Percentiles rank a stretch among this genome's conserved stretches.
phyloP scores from a whole-genome alignment of 1,284 basidiomycete species.

The Cerioporus squamosus region DNA sequence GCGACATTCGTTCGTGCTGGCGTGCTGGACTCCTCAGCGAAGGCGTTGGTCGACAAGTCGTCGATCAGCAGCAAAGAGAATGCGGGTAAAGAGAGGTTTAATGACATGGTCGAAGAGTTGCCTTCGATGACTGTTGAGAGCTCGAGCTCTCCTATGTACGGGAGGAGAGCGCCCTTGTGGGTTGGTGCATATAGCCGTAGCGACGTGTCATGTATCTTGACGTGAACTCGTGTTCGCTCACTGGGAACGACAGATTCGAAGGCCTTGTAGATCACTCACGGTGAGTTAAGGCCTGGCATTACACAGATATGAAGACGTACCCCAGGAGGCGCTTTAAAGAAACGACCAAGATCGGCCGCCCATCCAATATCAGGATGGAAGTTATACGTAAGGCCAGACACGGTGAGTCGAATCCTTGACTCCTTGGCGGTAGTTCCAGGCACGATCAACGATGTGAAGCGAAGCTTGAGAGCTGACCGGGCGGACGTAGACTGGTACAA shows the following conservation, averaged over 20 bases:
- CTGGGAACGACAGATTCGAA: conserved; percentile 95
- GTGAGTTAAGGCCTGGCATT: neutral
- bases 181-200: conserved; percentile 63
- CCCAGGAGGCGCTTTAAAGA: conserved; percentile 87
- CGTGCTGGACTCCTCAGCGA: conserved; percentile 23
- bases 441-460: conserved; percentile 69
- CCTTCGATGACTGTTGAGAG: conserved; percentile 77
- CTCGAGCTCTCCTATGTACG: conserved; percentile 68
- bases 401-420: conserved; percentile 68
- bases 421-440: conserved; percentile 79
- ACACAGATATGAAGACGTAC: conserved; percentile 49
- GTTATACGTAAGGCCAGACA: conserved; percentile 71
- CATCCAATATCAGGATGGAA: conserved; percentile 69
- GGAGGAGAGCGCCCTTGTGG: conserved; percentile 66
- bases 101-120: conserved; percentile 57
- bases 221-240: conserved; percentile 76
- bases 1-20: neutral
- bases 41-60: conserved; percentile 48
- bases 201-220: conserved; percentile 75
- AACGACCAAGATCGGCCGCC: conserved; percentile 65
- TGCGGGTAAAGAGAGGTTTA: conserved; percentile 53
- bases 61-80: conserved; percentile 66
- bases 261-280: conserved; percentile 49
- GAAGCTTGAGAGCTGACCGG: conserved; percentile 64
- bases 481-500: conserved; percentile 45